Evolutionary conservation across 2,329 filamentous ascomycete species (phyloP), one percentile per base, ranked within the genome.

Genomic region (Nemania abortiva): DNA sequence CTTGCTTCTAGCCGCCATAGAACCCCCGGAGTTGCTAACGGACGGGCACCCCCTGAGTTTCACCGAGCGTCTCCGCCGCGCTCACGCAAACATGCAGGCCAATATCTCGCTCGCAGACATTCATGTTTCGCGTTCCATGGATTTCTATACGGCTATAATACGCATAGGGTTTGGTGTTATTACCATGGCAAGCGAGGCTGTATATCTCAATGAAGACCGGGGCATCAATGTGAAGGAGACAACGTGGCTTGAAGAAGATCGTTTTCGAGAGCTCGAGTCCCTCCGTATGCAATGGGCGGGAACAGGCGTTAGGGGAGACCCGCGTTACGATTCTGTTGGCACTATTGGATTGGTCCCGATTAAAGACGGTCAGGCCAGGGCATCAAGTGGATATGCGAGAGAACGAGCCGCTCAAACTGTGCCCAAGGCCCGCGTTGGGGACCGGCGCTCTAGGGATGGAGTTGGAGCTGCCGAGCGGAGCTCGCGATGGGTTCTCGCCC

Each of bases 191-290:
- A 97, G 94, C 75, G 95, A 98, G 80, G 95, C 95, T 3, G 96
- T 98, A 0, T 98, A 97, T 77, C 84, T 99, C 11, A 97, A 98
- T 70, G 95, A 98, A 80, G 95, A 95, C 54, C 89, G 89, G 49
- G 87, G 87, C 1, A 89, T 98, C 60, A 90, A 89, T 69, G 84
- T 97, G 2, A 90, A 90, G 72, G 84, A 87, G 42, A 90, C 90
- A 81, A 98, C 96, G 0, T 99, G 96, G 95, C 84, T 98, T 2
- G 96, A 99, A 77, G 92, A 95, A 74, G 92, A 97, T 73, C 88
- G 95, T 6, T 85, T 95, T 10, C 87, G 90, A 53, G 94, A 98
- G 76, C 84, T 97, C 2, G 90, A 96, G 73, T 82, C 86, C 67
- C 73, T 88, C 45, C 83, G 84, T 45, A 84, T 84, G 75, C 84